Evolutionary conservation across 2,329 filamentous ascomycete genomes (phyloP).

Genomic region (Epichloe gansuensis): DNA sequence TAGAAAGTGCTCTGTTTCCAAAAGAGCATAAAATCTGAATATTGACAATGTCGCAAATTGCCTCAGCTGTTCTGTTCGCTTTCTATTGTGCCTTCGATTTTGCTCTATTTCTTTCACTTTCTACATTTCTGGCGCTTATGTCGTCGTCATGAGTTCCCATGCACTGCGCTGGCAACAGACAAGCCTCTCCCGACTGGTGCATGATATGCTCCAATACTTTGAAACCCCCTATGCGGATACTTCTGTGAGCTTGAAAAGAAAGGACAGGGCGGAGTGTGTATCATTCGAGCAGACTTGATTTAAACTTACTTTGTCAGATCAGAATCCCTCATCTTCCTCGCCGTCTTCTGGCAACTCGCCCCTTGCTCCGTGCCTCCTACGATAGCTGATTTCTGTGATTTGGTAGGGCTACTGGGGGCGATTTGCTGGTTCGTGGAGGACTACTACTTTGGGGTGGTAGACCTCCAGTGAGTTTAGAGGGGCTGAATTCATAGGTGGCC

Average conservation of each 20-base stretch:
- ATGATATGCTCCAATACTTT: conserved; percentile 53
- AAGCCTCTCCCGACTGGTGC: conserved; percentile 38
- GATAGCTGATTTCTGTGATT: conserved; percentile 23
- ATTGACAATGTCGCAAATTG: neutral
- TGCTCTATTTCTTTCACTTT: neutral
- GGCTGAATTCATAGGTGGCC: conserved; percentile 43
- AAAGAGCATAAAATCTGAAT: neutral
- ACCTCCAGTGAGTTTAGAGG: conserved; percentile 34
- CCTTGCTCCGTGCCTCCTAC: conserved; percentile 9
- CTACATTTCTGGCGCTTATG: neutral
- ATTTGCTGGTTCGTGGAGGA: conserved; percentile 37
- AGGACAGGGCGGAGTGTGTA: neutral
- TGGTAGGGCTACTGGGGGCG: conserved; percentile 41
- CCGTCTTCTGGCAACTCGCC: conserved; percentile 19
- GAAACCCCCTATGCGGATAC: conserved; percentile 42
- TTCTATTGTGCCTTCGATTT: neutral
- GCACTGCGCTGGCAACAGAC: conserved; percentile 29
- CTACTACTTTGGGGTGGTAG: conserved; percentile 45
- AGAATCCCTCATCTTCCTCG: conserved; percentile 41
- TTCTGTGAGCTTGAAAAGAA: conserved; percentile 11
- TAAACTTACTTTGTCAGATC: conserved; percentile 44
- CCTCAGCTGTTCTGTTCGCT: neutral
- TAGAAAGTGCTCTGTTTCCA: neutral
- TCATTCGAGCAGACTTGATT: neutral
- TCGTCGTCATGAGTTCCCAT: conserved; percentile 18